These are phyloP conservation scores for Boletus rufocinnamomeus DNA, from an alignment of 768 basidiomycete species.

Conservation along the genomic window DNA sequence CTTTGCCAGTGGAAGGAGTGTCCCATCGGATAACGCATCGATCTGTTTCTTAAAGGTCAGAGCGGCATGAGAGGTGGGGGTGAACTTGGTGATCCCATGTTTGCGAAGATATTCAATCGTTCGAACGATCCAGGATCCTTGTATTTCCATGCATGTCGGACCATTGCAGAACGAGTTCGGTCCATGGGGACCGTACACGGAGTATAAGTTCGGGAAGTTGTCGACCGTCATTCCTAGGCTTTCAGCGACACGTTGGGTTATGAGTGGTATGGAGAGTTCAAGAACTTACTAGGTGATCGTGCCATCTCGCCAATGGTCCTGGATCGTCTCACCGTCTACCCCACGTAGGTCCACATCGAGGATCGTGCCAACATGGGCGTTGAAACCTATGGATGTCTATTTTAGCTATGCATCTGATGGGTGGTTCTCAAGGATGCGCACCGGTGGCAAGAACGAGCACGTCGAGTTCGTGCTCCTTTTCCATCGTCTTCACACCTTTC, in stretches of 20 bases:
- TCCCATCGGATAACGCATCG: background rate
- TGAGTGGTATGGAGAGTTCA: background rate
- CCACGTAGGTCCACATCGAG: slow-evolving; percentile 16
- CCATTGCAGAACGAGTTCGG: slow-evolving; percentile 12
- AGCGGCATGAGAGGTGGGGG: slow-evolving; percentile 10
- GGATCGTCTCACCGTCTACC: slow-evolving; percentile 9
- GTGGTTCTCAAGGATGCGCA: background rate
- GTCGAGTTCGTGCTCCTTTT: slow-evolving; percentile 12
- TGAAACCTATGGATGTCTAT: background rate
- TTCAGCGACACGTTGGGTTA: background rate
- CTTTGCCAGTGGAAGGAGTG: slow-evolving; percentile 14
- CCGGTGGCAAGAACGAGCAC: slow-evolving; percentile 13
- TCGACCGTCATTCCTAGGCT: slow-evolving; percentile 17
- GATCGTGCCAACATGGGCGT: slow-evolving; percentile 3
- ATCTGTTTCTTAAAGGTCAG: slow-evolving; percentile 10
- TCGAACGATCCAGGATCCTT: slow-evolving; percentile 8
- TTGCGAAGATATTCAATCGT: slow-evolving; percentile 16
- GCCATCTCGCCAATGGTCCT: slow-evolving; percentile 20
- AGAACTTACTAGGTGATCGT: slow-evolving; percentile 16
- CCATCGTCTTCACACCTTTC: slow-evolving; percentile 11
- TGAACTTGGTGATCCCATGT: slow-evolving; percentile 14
- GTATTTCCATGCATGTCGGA: slow-evolving; percentile 12
- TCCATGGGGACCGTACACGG: slow-evolving; percentile 18
- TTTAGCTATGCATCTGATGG: background rate
- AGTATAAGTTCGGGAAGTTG: slow-evolving; percentile 20